Evolutionary conservation across 2,329 filamentous ascomycete species (phyloP), one percentile per base, ranked within the genome.

Genomic region (Colletotrichum tanaceti): DNA sequence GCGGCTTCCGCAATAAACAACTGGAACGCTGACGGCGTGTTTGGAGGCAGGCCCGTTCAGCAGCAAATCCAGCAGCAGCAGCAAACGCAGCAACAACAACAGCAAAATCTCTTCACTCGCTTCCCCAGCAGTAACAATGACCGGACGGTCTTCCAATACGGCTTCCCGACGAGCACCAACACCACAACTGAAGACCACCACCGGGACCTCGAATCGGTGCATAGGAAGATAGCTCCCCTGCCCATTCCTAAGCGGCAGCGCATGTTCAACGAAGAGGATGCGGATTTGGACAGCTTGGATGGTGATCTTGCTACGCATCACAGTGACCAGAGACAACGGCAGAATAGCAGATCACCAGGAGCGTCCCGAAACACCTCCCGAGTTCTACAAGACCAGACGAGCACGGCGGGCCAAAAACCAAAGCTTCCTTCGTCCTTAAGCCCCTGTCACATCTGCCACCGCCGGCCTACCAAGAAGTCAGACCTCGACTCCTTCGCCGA

Each of bases 361-460:
- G 46, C 54, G 20, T 41, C 60, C 47, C 59, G 55, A 32, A 53
- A 60, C 18, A 39, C 52, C 16, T 52, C 54, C 10, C 55, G 52
- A 18, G 47, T 20, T 10, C 43, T 43, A 5, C 61, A 58, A 24
- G 65, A 53, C 43, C 68, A 65, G 39, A 54, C 68, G 35, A 46
- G 58, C 13, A 39, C 59, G 35, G 57, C 24, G 46, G 52, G 43
- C 41, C 68, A 50, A 20, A 68, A 53, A 22, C 35, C 58, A 43
- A 65, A 50, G 70, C 43, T 72, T 62, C 20, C 75, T 3, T 62
- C 75, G 3, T 72, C 79, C 5, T 79, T 89, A 32, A 80, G 79
- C 46, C 85, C 89, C 0, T 93, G 90, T 76, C 88, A 92, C 78
- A 87, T 91, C 71, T 93, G 90, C 81, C 86, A 86, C 73, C 86